Base-by-base conservation (phyloP, 2,329 filamentous ascomycete species). In the Pseudofabraea citricarpa region DNA sequence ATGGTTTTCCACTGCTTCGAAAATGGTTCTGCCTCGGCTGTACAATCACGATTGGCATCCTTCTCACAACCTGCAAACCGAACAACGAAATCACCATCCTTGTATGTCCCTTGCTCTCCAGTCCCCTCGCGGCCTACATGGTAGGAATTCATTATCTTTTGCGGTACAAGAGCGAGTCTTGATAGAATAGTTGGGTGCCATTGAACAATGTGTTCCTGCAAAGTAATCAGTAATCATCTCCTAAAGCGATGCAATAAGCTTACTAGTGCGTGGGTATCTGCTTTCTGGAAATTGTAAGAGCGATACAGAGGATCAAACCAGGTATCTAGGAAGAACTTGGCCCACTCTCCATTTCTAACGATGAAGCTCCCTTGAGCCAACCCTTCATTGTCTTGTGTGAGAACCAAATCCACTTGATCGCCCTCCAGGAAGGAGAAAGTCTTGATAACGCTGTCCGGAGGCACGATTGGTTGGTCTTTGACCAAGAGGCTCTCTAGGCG, bases 141-240 rank as follows among this genome's bases (percentile, higher is more conserved):
- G 65, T 96, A 97, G 0, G 87, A 78, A 59, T 95, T 95, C 62
- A 98, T 70, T 24, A 76, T 73, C 40, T 84, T 79, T 65, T 98
- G 93, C 2, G 91, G 90, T n/a, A 98, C 74, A 18, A 98, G 73
- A 2, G 87, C 90, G 49, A 97, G 70, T 61, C 90, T 93, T 27
- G 91, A 89, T 9, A 98, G 77, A 35, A 98, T 85, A 0, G 93
- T 98, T 21, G 91, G 90, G 62, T 98, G 93, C 94, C 93, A 98
- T 72, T 95, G 91, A 24, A 88, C 81, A 53, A 91, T 85, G 61
- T 93, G 87, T 66, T 91, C 87, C 86, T 90, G 49, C 10, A 20
- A 43, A 23, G 36, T 45, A 44, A n/a, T 13, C 27, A 33, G 46
- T 12, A 56, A 36, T 18, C 16, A 27, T 13, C 16, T 22, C 35